Evolutionary conservation across 108 stramenopile genomes (phyloP).

Genomic region (Nitzschia putrida): DNA sequence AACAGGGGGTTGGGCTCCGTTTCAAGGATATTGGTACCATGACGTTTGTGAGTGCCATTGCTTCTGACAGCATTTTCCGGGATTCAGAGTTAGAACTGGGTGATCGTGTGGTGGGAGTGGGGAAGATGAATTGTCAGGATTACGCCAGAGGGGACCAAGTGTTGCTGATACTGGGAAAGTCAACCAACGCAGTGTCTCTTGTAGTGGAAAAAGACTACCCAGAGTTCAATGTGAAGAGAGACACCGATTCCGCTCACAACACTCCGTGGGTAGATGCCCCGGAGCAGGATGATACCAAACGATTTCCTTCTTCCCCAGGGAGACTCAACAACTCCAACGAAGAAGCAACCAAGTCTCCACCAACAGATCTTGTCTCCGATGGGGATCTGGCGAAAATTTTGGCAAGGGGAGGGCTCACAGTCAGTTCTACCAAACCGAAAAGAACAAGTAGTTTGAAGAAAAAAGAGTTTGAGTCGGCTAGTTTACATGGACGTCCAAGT

Average conservation of each 20-base stretch:
- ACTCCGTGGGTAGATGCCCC: neutral
- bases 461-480: neutral
- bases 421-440: neutral
- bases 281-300: slow-evolving; percentile 2
- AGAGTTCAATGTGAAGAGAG: neutral
- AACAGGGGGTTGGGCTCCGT: slow-evolving; percentile 14
- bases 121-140: slow-evolving; percentile 14
- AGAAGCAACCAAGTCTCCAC: neutral
- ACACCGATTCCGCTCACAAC: slow-evolving; percentile 11
- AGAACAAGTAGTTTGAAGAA: neutral
- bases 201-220: slow-evolving; percentile 25
- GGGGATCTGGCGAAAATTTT: slow-evolving; percentile 2
- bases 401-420: neutral
- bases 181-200: slow-evolving; percentile 8
- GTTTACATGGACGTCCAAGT: neutral
- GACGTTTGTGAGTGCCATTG: slow-evolving; percentile 28
- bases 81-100: slow-evolving; percentile 21
- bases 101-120: slow-evolving; percentile 17
- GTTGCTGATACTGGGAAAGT: neutral
- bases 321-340: neutral
- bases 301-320: neutral
- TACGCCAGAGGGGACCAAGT: slow-evolving; percentile 13
- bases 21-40: slow-evolving; percentile 16
- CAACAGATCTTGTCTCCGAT: neutral
- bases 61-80: slow-evolving; percentile 21